Percentiles rank a stretch among this genome's conserved stretches.
These are phyloP conservation scores for Schizothecium vesticola DNA, from an alignment of 495 filamentous ascomycete species.

Conservation along the genomic window DNA sequence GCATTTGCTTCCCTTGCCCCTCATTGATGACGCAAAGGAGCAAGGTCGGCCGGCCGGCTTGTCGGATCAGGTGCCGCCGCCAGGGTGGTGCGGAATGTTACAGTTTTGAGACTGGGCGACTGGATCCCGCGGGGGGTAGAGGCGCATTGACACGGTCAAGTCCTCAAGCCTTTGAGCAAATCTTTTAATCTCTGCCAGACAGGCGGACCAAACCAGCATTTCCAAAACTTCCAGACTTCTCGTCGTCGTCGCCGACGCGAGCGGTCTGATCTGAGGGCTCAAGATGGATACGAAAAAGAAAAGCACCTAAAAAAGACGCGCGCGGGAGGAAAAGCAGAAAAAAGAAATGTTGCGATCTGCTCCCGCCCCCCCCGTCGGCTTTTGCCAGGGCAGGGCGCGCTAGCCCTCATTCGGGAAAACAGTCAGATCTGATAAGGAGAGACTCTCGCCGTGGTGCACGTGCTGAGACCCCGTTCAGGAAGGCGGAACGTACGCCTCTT, in stretches of 20 bases:
- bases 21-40: neutral
- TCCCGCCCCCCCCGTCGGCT: neutral
- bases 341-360: neutral
- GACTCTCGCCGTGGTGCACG: neutral
- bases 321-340: neutral
- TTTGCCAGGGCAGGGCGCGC: neutral
- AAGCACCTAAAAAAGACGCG: neutral
- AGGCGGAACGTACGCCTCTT: neutral
- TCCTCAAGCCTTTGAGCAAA: neutral
- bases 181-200: neutral
- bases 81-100: neutral
- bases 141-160: neutral
- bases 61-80: neutral
- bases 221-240: neutral
- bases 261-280: neutral
- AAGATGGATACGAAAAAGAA: neutral
- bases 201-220: neutral
- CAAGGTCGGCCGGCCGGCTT: neutral
- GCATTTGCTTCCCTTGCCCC: neutral
- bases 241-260: neutral
- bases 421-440: constrained; percentile 3
- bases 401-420: neutral
- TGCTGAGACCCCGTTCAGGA: neutral
- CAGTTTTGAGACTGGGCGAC: neutral
- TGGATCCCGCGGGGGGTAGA: neutral